A percentile compares a stretch with the other conserved stretches of the same genome.
These are phyloP conservation scores for Gracilaria gracilis DNA, from an alignment of 23 red algal genomes.

Conservation along the genomic window DNA sequence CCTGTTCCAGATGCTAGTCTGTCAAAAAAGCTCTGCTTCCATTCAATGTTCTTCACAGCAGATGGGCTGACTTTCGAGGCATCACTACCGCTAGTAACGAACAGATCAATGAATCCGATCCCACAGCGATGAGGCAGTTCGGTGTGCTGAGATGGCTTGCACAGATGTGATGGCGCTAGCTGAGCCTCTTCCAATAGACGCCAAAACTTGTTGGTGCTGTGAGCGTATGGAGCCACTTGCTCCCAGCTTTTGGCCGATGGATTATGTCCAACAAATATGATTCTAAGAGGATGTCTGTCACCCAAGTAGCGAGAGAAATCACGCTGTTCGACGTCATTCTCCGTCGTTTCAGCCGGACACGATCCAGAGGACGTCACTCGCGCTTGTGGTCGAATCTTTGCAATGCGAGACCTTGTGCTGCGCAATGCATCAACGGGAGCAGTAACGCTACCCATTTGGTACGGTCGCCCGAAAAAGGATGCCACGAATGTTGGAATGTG, in stretches of 20 bases:
- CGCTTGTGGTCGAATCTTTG: background rate
- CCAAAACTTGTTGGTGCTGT: conserved; percentile 69
- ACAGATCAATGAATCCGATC: conserved; percentile 68
- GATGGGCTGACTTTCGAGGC: conserved; percentile 38
- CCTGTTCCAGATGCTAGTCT: conserved; percentile 34
- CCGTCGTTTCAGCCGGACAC: background rate
- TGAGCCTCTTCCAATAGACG: conserved; percentile 44
- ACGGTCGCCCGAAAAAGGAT: background rate
- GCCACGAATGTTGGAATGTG: background rate
- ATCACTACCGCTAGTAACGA: conserved; percentile 67
- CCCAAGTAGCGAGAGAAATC: conserved; percentile 66
- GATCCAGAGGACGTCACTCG: background rate
- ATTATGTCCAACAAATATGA: conserved; percentile 78
- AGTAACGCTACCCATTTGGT: conserved; percentile 15
- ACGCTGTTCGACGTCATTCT: background rate
- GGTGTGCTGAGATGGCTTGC: conserved; percentile 13
- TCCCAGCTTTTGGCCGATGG: conserved; percentile 63
- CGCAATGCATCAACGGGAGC: conserved; percentile 31
- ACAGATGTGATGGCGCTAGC: conserved; percentile 45
- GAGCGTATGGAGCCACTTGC: conserved; percentile 66
- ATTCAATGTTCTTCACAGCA: conserved; percentile 14
- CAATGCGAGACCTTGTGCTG: conserved; percentile 46
- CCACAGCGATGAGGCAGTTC: conserved; percentile 36
- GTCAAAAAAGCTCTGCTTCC: conserved; percentile 26
- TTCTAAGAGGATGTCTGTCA: conserved; percentile 62